These are phyloP conservation scores for Xerocomus spinulosus DNA, from an alignment of 768 basidiomycete genomes.

Conservation along the genomic window DNA sequence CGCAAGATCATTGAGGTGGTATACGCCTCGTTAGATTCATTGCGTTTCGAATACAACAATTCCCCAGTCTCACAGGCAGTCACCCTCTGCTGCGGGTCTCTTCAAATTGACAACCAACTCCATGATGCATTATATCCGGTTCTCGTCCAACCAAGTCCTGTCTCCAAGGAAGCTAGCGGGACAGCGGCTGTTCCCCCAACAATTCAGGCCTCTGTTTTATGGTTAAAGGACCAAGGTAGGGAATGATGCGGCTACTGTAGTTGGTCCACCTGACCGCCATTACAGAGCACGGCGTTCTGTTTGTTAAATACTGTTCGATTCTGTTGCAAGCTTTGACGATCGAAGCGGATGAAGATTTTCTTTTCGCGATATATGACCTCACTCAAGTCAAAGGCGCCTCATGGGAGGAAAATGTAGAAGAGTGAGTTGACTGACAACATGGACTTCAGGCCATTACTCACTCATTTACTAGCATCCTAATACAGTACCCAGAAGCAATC, in stretches of 20 bases:
- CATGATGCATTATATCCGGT: conserved; percentile 96
- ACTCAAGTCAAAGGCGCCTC: conserved; percentile 87
- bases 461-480: conserved; percentile 52
- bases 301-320: conserved; percentile 95
- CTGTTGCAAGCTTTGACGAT: conserved; percentile 91
- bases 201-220: conserved; percentile 80
- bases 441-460: not conserved
- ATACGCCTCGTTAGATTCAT: conserved; percentile 71
- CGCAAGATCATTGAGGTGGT: conserved; percentile 83
- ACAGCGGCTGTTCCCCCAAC: conserved; percentile 78
- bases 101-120: conserved; percentile 96
- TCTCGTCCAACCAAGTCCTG: conserved; percentile 88
- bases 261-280: not conserved
- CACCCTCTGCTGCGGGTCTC: conserved; percentile 73
- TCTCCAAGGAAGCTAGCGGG: conserved; percentile 68
- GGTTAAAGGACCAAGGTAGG: conserved; percentile 90
- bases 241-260: not conserved
- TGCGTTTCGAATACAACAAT: conserved; percentile 82
- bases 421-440: conserved; percentile 46
- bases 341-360: conserved; percentile 94
- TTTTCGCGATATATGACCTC: conserved; percentile 89
- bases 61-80: conserved; percentile 76
- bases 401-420: conserved; percentile 74
- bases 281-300: conserved; percentile 94
- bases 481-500: conserved; percentile 62